These are phyloP conservation scores for Clonostachys sp. DNA, from an alignment of 2,329 filamentous ascomycete species.

Conservation along the genomic window DNA sequence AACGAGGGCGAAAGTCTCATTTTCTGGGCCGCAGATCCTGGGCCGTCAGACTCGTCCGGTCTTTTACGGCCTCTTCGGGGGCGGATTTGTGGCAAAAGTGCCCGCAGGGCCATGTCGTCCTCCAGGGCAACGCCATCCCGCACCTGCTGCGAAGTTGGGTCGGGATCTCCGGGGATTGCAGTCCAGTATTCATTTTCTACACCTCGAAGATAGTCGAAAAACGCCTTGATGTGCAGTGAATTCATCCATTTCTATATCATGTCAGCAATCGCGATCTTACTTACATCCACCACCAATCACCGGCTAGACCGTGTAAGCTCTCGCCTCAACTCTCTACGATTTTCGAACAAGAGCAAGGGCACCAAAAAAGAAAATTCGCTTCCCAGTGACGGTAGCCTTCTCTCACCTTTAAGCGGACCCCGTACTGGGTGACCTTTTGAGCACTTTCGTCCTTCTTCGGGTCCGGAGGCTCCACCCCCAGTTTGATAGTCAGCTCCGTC, in stretches of 20 bases:
- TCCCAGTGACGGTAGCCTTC: neutral
- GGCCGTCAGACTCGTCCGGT: conserved; percentile 54
- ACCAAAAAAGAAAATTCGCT: neutral
- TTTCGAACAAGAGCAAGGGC: neutral
- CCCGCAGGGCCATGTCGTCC: conserved; percentile 83
- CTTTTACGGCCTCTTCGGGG: conserved; percentile 60
- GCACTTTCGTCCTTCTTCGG: conserved; percentile 80
- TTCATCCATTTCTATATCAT: conserved; percentile 82
- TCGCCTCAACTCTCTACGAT: too few species aligned
- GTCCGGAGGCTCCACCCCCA: conserved; percentile 86
- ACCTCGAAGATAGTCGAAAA: conserved; percentile 83
- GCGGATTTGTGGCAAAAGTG: conserved; percentile 72
- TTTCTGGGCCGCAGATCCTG: conserved; percentile 48
- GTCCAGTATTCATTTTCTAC: conserved; percentile 78
- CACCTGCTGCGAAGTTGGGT: conserved; percentile 58
- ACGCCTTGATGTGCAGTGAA: conserved; percentile 91
- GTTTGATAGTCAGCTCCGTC: conserved; percentile 78
- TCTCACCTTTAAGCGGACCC: conserved; percentile 79
- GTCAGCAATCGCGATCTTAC: too few species aligned
- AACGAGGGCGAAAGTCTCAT: conserved; percentile 54
- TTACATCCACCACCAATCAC: too few species aligned
- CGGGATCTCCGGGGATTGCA: conserved; percentile 62
- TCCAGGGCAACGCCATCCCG: conserved; percentile 81
- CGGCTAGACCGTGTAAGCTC: too few species aligned
- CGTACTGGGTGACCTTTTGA: conserved; percentile 94